Evolutionary conservation across 208 protist species (phyloP), one percentile per base, ranked within the genome.

Genomic region (Crithidia acanthocephali): DNA sequence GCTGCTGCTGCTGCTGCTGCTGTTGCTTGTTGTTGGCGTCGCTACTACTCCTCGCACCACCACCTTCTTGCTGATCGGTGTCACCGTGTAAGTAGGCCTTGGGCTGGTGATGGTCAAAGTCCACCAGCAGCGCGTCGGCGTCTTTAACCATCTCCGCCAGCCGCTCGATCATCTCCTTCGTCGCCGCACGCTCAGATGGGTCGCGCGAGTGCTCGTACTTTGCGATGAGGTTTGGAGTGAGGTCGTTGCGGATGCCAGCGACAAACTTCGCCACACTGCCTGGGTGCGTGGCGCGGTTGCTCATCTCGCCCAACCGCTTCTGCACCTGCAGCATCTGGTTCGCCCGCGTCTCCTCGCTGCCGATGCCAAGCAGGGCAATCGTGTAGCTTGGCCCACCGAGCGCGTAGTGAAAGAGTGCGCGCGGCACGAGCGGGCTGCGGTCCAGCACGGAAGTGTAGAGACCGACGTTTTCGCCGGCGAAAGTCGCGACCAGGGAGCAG

Each of bases 321-420:
- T 92, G 84, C 55, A 91, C 83, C 57, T 77, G 71, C 51, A 94
- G 67, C 89, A 94, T 94, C 62, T 83, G 65, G 57, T 91, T 85
- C 13, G 81, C 80, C 2, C 83, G 79, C 37, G 72, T 74, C 70
- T 91, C 83, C 55, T 89, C 77, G 56, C 81, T 75, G 69, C 84
- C 76, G 53, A 94, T 87, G 68, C 89, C 80, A 45, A 94, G 81
- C 47, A 94, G 61, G 2, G 89, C 87, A 25, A 94, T 74, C 2
- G 89, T 94, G 70, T 81, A 94, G 76, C 89, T 92, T n/a, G 89
- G 89, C 13, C 89, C 89, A 47, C 89, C 86, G 18, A 94, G 77
- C 10, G 89, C 89, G 72, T 94, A 92, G 79, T 94, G 89, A 58
- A 87, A 92, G 28, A 94, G 63, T 7, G 89, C 85, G 15, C 81